Base-by-base conservation (phyloP, 108 stramenopile species). In the Schizochytrium sp. region DNA sequence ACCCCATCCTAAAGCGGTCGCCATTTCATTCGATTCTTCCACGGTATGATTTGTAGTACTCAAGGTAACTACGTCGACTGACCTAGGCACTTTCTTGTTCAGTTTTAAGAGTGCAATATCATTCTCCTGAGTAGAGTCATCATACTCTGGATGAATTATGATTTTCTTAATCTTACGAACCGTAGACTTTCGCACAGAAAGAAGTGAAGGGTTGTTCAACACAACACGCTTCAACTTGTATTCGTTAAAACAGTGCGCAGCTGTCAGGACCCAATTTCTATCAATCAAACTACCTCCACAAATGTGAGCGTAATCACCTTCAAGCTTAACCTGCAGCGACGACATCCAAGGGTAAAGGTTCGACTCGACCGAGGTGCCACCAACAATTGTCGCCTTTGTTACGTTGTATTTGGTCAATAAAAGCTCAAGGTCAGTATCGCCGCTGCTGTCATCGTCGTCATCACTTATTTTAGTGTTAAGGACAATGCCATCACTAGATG, bases 31-130 rank as follows among this genome's bases (percentile, higher is more conserved):
- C n/a, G 5, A 10, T 10, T 1, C 53, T 10, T 83, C 76, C 15
- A 83, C 7, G 12, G 5, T 2, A 5, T 0, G 10, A 8, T 8
- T 38, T 44, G 28, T 0, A 28, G 64, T 69, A 44, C 15, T 44
- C 64, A 69, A 69, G 15, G 49, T 46, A 28, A 83, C 53, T 47
- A 53, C 50, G 3, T 49, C 38, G 42, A 44, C 44, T 2, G 1
- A n/a, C 2, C 28, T 7, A 38, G 12, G 64, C 47, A 83, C 47
- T 5, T 46, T 50, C 10, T 83, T 83, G 53, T 83, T 42, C 47
- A 83, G 76, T 28, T 83, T 49, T 10, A 83, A 38, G 53, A 83
- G 76, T 12, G 53, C 53, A 55, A 83, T 83, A 42, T 83, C 76
- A 40, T 83, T 83, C 5, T 40, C 28, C 15, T 38, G 50, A 8